Evolutionary conservation across 225 moss, liverwort and hornwort species (phyloP).

Genomic region (Bryoerythrophyllum caledonicum): DNA sequence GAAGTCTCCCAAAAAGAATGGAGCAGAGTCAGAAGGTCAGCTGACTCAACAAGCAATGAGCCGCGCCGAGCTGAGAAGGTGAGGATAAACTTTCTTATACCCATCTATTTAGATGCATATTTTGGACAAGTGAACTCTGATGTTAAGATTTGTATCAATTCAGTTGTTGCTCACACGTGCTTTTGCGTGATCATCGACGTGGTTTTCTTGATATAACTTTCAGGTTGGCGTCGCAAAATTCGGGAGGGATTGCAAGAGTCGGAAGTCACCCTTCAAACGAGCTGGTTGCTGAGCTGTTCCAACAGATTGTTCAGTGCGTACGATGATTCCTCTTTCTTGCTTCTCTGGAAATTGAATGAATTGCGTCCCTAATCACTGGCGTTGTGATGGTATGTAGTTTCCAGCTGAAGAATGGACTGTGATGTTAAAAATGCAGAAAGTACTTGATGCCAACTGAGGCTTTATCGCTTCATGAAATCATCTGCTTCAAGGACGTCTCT

Average conservation of each 20-base stretch:
- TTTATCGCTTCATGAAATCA: constrained; percentile 75
- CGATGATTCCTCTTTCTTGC: not conserved
- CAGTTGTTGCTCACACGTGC: not conserved
- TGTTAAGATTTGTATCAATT: constrained; percentile 5
- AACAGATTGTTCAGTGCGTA: constrained; percentile 51
- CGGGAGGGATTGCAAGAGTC: constrained; percentile 22
- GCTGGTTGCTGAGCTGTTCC: constrained; percentile 46
- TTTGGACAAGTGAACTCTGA: not conserved
- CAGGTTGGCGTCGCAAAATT: constrained; percentile 54
- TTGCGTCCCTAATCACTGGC: not conserved
- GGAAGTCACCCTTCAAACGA: constrained; percentile 38
- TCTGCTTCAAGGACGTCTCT: constrained; percentile 73
- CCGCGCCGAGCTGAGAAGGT: constrained; percentile 61
- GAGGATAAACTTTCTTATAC: not conserved
- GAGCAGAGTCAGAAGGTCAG: constrained; percentile 24
- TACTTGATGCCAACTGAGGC: constrained; percentile 65
- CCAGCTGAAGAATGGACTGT: not conserved
- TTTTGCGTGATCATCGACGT: not conserved
- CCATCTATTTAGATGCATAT: not conserved
- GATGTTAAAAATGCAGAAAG: constrained; percentile 41
- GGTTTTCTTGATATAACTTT: constrained; percentile 22
- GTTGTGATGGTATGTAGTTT: not conserved
- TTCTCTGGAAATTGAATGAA: not conserved
- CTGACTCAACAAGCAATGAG: constrained; percentile 47
- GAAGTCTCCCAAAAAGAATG: constrained; percentile 28